Conservation (phyloP, 2,329 filamentous ascomycete species). For the Phyllosticta ampelicida region DNA sequence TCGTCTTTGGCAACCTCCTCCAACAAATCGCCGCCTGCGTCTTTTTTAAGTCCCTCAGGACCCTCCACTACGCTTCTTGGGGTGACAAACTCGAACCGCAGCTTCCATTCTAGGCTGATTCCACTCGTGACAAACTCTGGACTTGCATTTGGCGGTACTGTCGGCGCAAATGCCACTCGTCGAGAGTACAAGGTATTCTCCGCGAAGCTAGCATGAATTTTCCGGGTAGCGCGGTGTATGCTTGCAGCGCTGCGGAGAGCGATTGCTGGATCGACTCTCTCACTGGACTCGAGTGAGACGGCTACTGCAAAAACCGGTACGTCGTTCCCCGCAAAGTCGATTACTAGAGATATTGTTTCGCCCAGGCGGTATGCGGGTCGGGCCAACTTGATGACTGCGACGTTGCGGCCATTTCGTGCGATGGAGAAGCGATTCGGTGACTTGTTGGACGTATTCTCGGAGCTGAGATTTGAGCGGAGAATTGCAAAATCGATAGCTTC, state of each 20-base stretch:
- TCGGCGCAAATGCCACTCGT: conserved; percentile 67
- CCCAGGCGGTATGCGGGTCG: conserved; percentile 82
- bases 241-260: conserved; percentile 78
- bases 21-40: conserved; percentile 39
- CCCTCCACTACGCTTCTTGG: conserved; percentile 36
- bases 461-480: conserved; percentile 46
- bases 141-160: conserved; percentile 72
- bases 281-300: conserved; percentile 72
- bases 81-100: conserved; percentile 88
- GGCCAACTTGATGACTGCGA: conserved; percentile 81
- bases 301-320: conserved; percentile 80
- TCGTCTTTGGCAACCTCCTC: conserved; percentile 74
- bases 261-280: conserved; percentile 68
- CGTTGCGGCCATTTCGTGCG: conserved; percentile 78
- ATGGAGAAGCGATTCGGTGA: conserved; percentile 89
- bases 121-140: conserved; percentile 89
- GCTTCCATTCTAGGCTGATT: conserved; percentile 76
- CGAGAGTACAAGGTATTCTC: conserved; percentile 66
- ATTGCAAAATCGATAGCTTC: conserved; percentile 90
- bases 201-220: conserved; percentile 69
- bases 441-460: conserved; percentile 44
- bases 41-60: conserved; percentile 14
- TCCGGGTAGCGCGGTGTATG: conserved; percentile 76
- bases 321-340: conserved; percentile 65
- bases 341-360: conserved; percentile 70